Evolutionary conservation across 352 stramenopile species (phyloP), one percentile per base, ranked within the genome.

Genomic region (Pythium utonaiense): DNA sequence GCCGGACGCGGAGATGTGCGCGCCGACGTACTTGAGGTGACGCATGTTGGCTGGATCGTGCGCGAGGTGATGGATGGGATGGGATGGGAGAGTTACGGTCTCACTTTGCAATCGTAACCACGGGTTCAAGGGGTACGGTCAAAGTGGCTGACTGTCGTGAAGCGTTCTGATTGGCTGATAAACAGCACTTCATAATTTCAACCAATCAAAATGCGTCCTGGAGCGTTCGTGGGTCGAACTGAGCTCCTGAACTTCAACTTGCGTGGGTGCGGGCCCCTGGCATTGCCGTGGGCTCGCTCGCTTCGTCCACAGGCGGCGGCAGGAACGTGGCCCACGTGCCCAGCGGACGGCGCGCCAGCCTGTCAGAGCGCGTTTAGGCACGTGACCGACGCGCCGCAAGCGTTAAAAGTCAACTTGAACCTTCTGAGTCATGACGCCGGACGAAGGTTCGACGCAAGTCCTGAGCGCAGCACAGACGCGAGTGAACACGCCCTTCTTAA

Each of bases 1-100:
- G 25, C 67, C 67, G 17, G 61, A 59, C 6, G 69, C 71, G 24
- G 74, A 83, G 28, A 80, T 70, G 45, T 83, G 71, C n/a, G 73
- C 74, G 16, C 74, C 71, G 1, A 80, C 47, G 31, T 66, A 63
- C 51, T 75, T 77, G 24, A 33, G 16, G 24, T 24, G 27, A 14
- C 13, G 19, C 12, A n/a, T 33, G 10, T 24, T 40, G 36, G 19
- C 6, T 54, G 28, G 33, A 38, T 17, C 28, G 5, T 9, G 28
- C 28, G 28, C 28, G 28, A 9, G 28, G 9, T 33, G 28, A 33
- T n/a, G n/a, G n/a, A n/a, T n/a, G n/a, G n/a, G n/a, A n/a, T n/a
- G 25, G 3, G 30, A 30, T 51, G 25, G 28, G 16, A 52, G 22
- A 22, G 44, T 34, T 34, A 52, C 27, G 24, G 44, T 52, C 44